Evolutionary conservation across 805 yeast species (phyloP).

Genomic region (Myxozyma nipponensis): DNA sequence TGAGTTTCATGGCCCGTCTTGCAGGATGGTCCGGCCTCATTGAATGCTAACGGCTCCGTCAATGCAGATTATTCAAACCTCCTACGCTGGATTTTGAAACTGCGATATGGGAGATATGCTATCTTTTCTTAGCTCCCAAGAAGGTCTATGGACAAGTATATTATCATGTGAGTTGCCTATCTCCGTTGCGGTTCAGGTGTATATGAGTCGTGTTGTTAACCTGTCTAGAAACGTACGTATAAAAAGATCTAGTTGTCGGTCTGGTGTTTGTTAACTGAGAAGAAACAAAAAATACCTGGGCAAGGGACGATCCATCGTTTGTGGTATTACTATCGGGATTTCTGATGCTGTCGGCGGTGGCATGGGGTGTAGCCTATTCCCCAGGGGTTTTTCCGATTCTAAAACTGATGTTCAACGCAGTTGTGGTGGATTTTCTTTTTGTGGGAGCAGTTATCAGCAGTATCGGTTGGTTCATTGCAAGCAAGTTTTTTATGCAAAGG

Average conservation of each 20-base stretch:
- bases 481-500: conserved; percentile 54
- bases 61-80: conserved; percentile 59
- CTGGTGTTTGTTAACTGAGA: conserved; percentile 37
- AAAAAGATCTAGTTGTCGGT: background rate
- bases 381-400: conserved; percentile 59
- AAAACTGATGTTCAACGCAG: conserved; percentile 74
- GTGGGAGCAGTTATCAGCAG: conserved; percentile 70
- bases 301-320: conserved; percentile 91
- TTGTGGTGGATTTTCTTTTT: conserved; percentile 71
- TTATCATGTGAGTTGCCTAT: conserved; percentile 53
- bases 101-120: conserved; percentile 85
- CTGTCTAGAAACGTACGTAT: conserved; percentile 23
- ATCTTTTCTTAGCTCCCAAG: conserved; percentile 68
- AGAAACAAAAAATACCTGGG: conserved; percentile 74
- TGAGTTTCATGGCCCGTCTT: background rate
- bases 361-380: conserved; percentile 84
- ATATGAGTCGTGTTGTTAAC: too few species aligned
- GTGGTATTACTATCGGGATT: conserved; percentile 66
- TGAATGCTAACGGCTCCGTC: too few species aligned
- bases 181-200: too few species aligned
- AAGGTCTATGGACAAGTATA: conserved; percentile 78
- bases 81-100: conserved; percentile 87
- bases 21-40: too few species aligned
- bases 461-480: conserved; percentile 66
- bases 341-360: conserved; percentile 69